Evolutionary conservation across 2,329 filamentous ascomycete genomes (phyloP), one percentile per base, ranked within the genome.

Genomic region (Periconia sp.): DNA sequence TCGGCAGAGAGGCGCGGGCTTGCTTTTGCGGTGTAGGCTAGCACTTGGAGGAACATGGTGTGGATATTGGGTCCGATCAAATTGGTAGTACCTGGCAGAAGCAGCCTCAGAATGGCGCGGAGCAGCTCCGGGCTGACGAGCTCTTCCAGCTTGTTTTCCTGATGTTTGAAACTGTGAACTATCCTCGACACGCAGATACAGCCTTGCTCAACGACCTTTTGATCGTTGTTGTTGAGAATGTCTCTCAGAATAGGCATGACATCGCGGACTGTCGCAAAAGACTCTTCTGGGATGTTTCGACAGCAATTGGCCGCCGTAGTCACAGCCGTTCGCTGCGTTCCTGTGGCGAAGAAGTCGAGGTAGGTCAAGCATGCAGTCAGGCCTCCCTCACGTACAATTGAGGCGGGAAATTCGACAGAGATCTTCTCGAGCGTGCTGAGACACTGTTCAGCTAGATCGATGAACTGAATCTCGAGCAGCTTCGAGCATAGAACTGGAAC

Each of bases 271-370:
- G 95, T 92, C 1, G 85, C 78, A 64, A 99, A 99, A 0, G 90
- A 95, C 61, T 97, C 94, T 58, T 92, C 87, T 1, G 92, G 89
- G 13, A 99, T 94, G 65, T 96, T 96, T 51, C 94, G 88, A 69
- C 95, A 99, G 74, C 94, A 99, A 65, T 99, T 99, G 42, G 94
- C 95, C 8, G 95, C 94, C 10, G 92, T 99, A 3, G 92, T 97
- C 6, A 99, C 94, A 5, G 94, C 94, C 11, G 92, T 96, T 54
- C 94, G 84, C 71, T 99, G 94, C 2, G 94, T 97, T 69, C 92
- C 94, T 0, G 94, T 99, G 12, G 92, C 88, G 63, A 99, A 99
- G 73, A 99, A 99, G 67, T 99, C 94, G 44, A 99, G 81, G 66
- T 94, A 97, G 0, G 89, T 95, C 53, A 99, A 75, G 63, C 94